These are phyloP conservation scores for Cubamyces lactineus DNA, from an alignment of 768 basidiomycete genomes.

Conservation along the genomic window DNA sequence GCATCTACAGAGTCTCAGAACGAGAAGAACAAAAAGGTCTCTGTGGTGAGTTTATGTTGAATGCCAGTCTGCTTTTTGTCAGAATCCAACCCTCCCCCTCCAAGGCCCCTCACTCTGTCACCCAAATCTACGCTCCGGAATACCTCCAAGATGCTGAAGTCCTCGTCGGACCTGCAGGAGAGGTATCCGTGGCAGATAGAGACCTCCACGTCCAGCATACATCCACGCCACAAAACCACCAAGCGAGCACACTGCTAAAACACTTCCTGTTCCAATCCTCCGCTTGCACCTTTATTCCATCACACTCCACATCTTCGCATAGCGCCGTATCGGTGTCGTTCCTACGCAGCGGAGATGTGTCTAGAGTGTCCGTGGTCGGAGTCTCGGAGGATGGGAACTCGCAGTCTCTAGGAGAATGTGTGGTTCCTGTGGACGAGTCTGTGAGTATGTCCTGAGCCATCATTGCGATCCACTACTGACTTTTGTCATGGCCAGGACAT, in stretches of 20 bases:
- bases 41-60: constrained; percentile 45
- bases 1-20: constrained; percentile 31
- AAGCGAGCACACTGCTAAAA: constrained; percentile 24
- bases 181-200: constrained; percentile 37
- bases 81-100: constrained; percentile 9
- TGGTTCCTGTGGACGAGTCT: constrained; percentile 18
- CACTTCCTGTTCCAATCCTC: constrained; percentile 34
- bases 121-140: constrained; percentile 41
- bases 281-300: constrained; percentile 27
- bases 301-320: constrained; percentile 5
- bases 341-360: constrained; percentile 7
- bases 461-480: background rate
- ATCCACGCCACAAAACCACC: constrained; percentile 19
- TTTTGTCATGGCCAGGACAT: constrained; percentile 27
- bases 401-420: constrained; percentile 16
- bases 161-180: constrained; percentile 39
- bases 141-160: constrained; percentile 34
- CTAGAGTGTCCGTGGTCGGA: constrained; percentile 13
- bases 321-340: constrained; percentile 23
- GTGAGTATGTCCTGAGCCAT: constrained; percentile 1
- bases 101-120: constrained; percentile 49
- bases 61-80: background rate
- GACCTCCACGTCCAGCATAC: constrained; percentile 34
- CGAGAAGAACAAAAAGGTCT: constrained; percentile 43
- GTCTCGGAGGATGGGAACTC: constrained; percentile 14